Evolutionary conservation across 106 monocot species (phyloP).

Genomic region (Dioscorea dumetorum): DNA sequence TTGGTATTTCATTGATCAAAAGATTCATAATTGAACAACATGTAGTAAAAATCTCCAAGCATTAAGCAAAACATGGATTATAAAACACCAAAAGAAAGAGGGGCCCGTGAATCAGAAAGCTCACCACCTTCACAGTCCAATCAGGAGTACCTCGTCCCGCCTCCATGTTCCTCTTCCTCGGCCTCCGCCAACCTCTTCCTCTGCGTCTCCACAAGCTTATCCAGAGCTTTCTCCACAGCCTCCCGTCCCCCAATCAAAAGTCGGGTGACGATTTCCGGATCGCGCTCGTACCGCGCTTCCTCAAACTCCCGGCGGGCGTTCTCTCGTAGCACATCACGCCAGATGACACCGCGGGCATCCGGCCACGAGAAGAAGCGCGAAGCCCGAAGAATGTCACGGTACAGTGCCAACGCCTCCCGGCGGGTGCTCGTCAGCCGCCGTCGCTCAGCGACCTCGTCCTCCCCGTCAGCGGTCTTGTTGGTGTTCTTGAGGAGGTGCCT

Average conservation of each 20-base stretch:
- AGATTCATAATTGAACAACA: too few species aligned
- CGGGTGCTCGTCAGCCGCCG: slow-evolving; percentile 75
- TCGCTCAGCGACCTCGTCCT: slow-evolving; percentile 31
- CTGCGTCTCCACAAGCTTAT: slow-evolving; percentile 73
- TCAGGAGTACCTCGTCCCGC: slow-evolving; percentile 6
- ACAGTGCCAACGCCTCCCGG: slow-evolving; percentile 74
- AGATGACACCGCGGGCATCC: slow-evolving; percentile 62
- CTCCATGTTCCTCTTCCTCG: slow-evolving; percentile 16
- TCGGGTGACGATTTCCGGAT: slow-evolving; percentile 77
- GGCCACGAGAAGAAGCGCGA: slow-evolving; percentile 84
- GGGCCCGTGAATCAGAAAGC: background rate
- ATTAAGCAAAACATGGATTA: too few species aligned
- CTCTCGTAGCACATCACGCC: slow-evolving; percentile 82
- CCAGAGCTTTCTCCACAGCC: slow-evolving; percentile 78
- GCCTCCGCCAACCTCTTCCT: slow-evolving; percentile 31
- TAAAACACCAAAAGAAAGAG: too few species aligned
- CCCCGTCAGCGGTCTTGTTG: slow-evolving; percentile 18
- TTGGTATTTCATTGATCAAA: too few species aligned
- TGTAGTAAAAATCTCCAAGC: too few species aligned
- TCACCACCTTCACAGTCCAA: background rate
- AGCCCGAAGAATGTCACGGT: slow-evolving; percentile 91
- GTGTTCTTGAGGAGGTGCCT: slow-evolving; percentile 60
- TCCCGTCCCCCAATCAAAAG: slow-evolving; percentile 89
- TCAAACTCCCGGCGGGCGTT: slow-evolving; percentile 95
- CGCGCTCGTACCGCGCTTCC: slow-evolving; percentile 79